Conservation (phyloP, 148 eudicot species). For the Camellia granthamiana region DNA sequence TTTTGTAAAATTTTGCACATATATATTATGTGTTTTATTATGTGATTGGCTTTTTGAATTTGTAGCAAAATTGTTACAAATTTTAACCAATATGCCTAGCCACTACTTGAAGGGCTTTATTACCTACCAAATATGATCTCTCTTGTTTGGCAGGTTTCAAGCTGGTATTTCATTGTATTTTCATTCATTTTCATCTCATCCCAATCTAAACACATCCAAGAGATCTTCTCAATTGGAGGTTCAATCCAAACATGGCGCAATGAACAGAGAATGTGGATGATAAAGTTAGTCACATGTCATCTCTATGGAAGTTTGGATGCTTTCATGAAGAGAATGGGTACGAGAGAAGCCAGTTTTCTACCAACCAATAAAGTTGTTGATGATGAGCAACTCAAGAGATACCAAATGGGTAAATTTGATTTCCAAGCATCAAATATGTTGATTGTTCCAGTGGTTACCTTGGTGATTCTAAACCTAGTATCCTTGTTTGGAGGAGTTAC, state of each 20-base stretch:
- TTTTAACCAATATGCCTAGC: too few species aligned
- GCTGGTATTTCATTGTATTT: conserved; percentile 35
- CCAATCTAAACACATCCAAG: conserved; percentile 30
- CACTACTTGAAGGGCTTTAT: too few species aligned
- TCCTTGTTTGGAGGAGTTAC: conserved; percentile 40
- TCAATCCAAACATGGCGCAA: conserved; percentile 32
- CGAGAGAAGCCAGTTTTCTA: conserved; percentile 37
- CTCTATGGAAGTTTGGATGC: conserved; percentile 42
- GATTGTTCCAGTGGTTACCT: conserved; percentile 42
- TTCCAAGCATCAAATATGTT: conserved; percentile 51
- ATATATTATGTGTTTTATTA: too few species aligned
- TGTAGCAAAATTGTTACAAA: too few species aligned
- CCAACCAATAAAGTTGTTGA: conserved; percentile 61
- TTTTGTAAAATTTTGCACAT: too few species aligned
- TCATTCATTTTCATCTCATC: conserved; percentile 43
- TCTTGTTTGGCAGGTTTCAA: conserved; percentile 38
- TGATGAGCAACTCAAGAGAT: conserved; percentile 37
- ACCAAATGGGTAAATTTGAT: conserved; percentile 48
- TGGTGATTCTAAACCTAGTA: conserved; percentile 39
- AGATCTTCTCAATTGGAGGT: conserved; percentile 28
- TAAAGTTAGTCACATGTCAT: conserved; percentile 34
- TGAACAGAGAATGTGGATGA: conserved; percentile 43
- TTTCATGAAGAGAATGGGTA: conserved; percentile 38
- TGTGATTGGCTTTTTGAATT: too few species aligned
- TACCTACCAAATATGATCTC: too few species aligned